Evolutionary conservation across 805 yeast species (phyloP).

Genomic region (Grigorovia jiainica): DNA sequence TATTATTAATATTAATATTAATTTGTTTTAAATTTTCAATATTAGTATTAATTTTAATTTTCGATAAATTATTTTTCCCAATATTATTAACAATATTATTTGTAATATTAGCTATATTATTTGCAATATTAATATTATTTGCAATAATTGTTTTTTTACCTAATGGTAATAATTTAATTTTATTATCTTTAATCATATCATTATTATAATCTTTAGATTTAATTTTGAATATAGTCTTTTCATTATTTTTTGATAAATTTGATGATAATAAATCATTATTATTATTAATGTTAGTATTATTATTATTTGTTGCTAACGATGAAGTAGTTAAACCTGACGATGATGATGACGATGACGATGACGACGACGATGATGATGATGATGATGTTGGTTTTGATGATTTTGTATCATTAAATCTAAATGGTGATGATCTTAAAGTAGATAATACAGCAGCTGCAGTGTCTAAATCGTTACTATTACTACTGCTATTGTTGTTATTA

Average conservation of each 20-base stretch:
- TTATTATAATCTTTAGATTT: background rate
- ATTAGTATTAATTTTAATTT: background rate
- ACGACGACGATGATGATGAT: slow-evolving; percentile 2
- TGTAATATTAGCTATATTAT: background rate
- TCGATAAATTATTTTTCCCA: background rate
- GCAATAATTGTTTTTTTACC: background rate
- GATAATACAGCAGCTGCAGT: slow-evolving; percentile 28
- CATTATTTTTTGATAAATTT: too few species aligned
- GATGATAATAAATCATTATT: background rate
- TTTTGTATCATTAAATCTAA: slow-evolving; percentile 13
- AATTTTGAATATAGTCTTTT: background rate
- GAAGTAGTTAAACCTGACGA: background rate
- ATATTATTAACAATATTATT: background rate
- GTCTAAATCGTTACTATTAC: slow-evolving; percentile 20
- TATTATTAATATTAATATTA: background rate
- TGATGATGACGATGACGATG: background rate
- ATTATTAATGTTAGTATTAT: background rate
- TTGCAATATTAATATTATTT: background rate
- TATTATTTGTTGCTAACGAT: background rate
- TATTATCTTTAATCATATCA: background rate
- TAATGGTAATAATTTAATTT: background rate
- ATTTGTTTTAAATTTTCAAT: background rate
- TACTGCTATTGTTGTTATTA: background rate
- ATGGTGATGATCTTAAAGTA: slow-evolving; percentile 29
- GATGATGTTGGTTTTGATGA: slow-evolving; percentile 6